A percentile compares a stretch with the other conserved stretches of the same genome.
These are phyloP conservation scores for Phaeosphaeria sp. DNA, from an alignment of 2,329 filamentous ascomycete genomes.

Conservation along the genomic window DNA sequence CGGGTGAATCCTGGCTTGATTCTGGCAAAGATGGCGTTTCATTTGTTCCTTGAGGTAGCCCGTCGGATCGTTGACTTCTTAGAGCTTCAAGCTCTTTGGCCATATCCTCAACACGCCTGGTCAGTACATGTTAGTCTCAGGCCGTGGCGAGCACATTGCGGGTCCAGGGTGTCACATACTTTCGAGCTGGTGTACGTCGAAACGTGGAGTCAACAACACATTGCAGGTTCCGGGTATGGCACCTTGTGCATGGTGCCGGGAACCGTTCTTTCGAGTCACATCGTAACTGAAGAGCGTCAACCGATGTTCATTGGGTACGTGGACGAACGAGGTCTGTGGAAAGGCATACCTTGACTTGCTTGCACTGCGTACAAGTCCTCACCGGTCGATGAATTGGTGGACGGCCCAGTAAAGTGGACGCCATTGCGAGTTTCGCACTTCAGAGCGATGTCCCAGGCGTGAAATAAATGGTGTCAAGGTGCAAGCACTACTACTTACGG, in stretches of 20 bases:
- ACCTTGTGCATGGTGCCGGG: slow-evolving; percentile 29
- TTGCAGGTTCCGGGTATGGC: slow-evolving; percentile 22
- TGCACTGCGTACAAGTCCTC: slow-evolving; percentile 34
- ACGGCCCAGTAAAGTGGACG: slow-evolving; percentile 12
- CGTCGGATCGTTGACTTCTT: slow-evolving; percentile 16
- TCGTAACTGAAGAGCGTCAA: slow-evolving; percentile 19
- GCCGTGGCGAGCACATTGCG: neutral
- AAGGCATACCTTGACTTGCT: slow-evolving; percentile 30
- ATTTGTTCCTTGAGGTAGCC: slow-evolving; percentile 7
- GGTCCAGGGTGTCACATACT: slow-evolving; percentile 11
- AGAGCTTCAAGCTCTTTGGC: slow-evolving; percentile 25
- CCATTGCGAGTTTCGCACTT: slow-evolving; percentile 8
- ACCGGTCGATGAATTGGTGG: slow-evolving; percentile 20
- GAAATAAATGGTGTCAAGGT: neutral
- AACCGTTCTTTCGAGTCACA: slow-evolving; percentile 28
- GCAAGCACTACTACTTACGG: neutral
- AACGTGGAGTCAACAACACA: slow-evolving; percentile 31
- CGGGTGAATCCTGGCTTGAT: slow-evolving; percentile 14
- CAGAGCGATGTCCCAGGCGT: neutral
- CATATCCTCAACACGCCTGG: slow-evolving; percentile 34
- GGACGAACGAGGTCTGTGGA: neutral
- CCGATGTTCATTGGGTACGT: neutral
- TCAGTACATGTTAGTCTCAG: neutral
- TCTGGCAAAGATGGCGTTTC: slow-evolving; percentile 17
- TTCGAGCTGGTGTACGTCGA: slow-evolving; percentile 30